A percentile compares a stretch with the other conserved stretches of the same genome.
These are phyloP conservation scores for Carex arenaria DNA, from an alignment of 202 grass and related monocot genomes.

Conservation along the genomic window DNA sequence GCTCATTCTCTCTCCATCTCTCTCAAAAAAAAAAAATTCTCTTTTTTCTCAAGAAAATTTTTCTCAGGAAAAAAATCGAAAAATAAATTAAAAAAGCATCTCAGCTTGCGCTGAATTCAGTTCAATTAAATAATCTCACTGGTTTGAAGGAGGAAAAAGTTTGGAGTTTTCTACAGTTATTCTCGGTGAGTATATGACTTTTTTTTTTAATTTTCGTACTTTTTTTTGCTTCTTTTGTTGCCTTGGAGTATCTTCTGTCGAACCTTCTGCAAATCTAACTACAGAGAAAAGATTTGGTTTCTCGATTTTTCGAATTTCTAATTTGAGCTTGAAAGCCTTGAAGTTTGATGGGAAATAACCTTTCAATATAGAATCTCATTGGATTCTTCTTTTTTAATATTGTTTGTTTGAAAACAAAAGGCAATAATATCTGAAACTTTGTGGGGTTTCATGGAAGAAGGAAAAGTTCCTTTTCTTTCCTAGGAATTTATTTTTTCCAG, in stretches of 20 bases:
- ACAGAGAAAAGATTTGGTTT: background rate
- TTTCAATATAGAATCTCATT: background rate
- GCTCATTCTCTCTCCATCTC: background rate
- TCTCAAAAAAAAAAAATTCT: background rate
- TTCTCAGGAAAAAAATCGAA: background rate
- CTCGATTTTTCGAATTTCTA: background rate
- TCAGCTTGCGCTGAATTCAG: background rate
- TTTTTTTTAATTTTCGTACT: background rate
- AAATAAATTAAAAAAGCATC: background rate
- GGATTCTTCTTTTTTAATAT: background rate
- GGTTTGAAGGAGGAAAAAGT: background rate
- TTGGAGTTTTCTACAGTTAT: conserved; percentile 1
- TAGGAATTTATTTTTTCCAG: conserved; percentile 5
- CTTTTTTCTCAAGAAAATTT: background rate
- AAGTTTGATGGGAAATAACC: background rate
- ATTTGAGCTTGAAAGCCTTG: background rate
- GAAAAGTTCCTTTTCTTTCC: conserved; percentile 12
- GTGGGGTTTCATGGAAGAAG: background rate
- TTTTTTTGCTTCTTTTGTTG: background rate
- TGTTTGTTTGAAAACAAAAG: background rate
- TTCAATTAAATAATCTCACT: background rate
- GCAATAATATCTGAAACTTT: conserved; percentile 17
- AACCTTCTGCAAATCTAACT: background rate
- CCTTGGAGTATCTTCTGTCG: background rate
- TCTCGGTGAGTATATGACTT: conserved; percentile 2